Evolutionary conservation across 2,329 filamentous ascomycete species (phyloP), one percentile per base, ranked within the genome.

Genomic region (Eutypella sp.): DNA sequence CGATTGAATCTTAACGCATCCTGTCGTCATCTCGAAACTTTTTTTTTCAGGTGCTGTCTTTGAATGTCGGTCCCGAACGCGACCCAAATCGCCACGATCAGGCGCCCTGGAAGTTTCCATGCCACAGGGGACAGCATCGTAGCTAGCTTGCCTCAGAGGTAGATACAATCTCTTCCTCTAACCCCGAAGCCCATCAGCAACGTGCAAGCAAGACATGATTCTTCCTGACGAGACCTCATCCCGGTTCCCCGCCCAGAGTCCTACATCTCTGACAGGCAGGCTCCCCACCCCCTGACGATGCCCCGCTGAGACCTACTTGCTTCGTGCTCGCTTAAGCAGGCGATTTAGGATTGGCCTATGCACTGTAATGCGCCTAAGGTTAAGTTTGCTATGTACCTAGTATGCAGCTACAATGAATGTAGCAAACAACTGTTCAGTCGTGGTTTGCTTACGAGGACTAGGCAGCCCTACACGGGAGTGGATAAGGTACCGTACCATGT

Each of bases 361-460:
- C 19, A 13, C 18, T n/a, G 36, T n/a, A n/a, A 11, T 39, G 20
- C 13, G 36, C 20, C 18, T n/a, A 39, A 20, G 11, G 36, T 20
- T 15, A 11, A 19, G 36, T 39, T 39, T 39, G 36, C 36, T n/a
- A 39, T 10, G 36, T 24, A 39, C 36, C 19, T 39, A 19, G n/a
- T 23, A 39, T 39, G 36, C 36, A 39, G 36, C 36, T 39, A 39
- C 19, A n/a, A n/a, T n/a, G n/a, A n/a, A 39, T 39, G 36, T 20
- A 39, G 36, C 36, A 39, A 39, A 39, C 36, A 39, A 39, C n/a
- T n/a, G 4, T 7, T 24, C 10, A 19, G 20, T 39, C n/a, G 36
- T 39, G 23, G 36, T 39, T 39, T 39, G 36, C 36, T 39, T 39
- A 39, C 36, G 11, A 39, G 11, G 36, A 11, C 31, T 19, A 22